Evolutionary conservation across 768 basidiomycete species (phyloP).

Genomic region (Pluteus cervinus): DNA sequence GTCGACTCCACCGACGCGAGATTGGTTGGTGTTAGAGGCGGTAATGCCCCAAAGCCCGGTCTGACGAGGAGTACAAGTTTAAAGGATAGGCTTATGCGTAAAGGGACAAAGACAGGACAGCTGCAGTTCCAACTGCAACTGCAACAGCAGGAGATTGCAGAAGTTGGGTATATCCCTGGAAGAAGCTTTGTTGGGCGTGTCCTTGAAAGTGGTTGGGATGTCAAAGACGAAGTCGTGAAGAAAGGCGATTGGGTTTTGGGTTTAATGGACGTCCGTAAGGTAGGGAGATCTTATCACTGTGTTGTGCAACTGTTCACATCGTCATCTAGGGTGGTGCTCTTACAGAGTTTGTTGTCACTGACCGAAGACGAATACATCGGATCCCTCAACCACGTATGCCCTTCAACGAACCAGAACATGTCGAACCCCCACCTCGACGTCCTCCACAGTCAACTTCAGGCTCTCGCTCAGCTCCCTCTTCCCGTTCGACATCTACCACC

Average conservation of each 20-base stretch:
- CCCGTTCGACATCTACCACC: slow-evolving; percentile 18
- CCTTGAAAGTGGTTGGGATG: slow-evolving; percentile 79
- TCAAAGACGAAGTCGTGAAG: slow-evolving; percentile 54
- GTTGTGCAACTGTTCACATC: slow-evolving; percentile 8
- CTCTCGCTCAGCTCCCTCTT: slow-evolving; percentile 8
- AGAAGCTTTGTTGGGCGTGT: slow-evolving; percentile 83
- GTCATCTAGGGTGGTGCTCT: slow-evolving; percentile 54
- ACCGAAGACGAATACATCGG: slow-evolving; percentile 70
- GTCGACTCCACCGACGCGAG: slow-evolving; percentile 70
- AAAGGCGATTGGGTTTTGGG: slow-evolving; percentile 89
- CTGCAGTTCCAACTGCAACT: slow-evolving; percentile 1
- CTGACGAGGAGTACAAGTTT: slow-evolving; percentile 12
- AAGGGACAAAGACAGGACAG: slow-evolving; percentile 5
- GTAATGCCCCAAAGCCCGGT: slow-evolving; percentile 8
- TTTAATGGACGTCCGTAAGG: slow-evolving; percentile 74
- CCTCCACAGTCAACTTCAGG: slow-evolving; percentile 7
- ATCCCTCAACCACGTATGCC: slow-evolving; percentile 57
- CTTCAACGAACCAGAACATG: slow-evolving; percentile 9
- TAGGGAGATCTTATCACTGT: slow-evolving; percentile 28
- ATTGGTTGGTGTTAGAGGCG: slow-evolving; percentile 48
- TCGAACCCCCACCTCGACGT: slow-evolving; percentile 7
- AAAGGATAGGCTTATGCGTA: slow-evolving; percentile 7
- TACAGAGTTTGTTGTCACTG: slow-evolving; percentile 82
- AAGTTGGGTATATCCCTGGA: slow-evolving; percentile 81
- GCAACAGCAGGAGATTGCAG: slow-evolving; percentile 13